These are phyloP conservation scores for Rhynchospora tenuis DNA, from an alignment of 176 grass and related monocot genomes.

Conservation along the genomic window DNA sequence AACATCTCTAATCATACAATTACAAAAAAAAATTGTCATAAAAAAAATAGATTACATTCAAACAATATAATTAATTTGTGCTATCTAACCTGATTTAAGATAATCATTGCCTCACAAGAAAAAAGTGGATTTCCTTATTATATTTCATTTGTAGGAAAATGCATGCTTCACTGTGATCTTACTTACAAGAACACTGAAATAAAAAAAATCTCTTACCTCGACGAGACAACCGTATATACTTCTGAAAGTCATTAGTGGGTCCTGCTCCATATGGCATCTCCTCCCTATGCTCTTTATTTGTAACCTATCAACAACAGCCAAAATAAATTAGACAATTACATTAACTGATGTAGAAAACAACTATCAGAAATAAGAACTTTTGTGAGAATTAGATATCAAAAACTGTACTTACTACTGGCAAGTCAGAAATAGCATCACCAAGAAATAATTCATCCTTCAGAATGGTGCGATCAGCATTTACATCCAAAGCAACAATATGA, in stretches of 20 bases:
- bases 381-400: background rate
- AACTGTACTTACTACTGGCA: constrained; percentile 42
- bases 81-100: no score
- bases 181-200: background rate
- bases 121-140: background rate
- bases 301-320: constrained; percentile 38
- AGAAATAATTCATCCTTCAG: constrained; percentile 55
- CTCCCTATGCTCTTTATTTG: constrained; percentile 48
- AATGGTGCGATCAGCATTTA: constrained; percentile 27
- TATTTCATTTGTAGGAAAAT: background rate
- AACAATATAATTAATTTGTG: no score
- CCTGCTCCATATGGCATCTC: constrained; percentile 36
- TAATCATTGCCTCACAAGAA: background rate
- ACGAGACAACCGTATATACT: constrained; percentile 55
- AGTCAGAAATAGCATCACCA: constrained; percentile 77
- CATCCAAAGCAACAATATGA: constrained; percentile 80
- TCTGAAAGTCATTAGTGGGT: constrained; percentile 55
- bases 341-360: background rate
- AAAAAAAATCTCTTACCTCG: constrained; percentile 27
- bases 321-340: background rate
- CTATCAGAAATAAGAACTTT: background rate
- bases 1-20: constrained; percentile 36
- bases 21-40: background rate
- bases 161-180: background rate
- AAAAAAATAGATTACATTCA: no score